phyloP scores from a whole-genome alignment of 768 basidiomycete species.

The Boletellus sp. region DNA sequence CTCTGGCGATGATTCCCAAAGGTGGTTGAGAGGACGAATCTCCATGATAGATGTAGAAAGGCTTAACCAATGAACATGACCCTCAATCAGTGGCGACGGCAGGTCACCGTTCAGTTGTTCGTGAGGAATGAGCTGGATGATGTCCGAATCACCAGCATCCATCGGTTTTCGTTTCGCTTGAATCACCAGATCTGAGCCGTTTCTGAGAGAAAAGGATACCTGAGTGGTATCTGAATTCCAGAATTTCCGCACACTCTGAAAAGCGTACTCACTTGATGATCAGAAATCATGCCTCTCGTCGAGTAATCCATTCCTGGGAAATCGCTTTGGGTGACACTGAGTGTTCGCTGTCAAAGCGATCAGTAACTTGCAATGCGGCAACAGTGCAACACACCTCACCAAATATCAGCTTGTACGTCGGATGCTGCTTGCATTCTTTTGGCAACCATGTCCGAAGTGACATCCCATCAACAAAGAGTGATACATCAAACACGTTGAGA shows the following conservation, averaged over 20 bases:
- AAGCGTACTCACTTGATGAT: slow-evolving; percentile 6
- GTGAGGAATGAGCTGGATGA: slow-evolving; percentile 17
- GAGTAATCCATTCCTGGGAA: slow-evolving; percentile 15
- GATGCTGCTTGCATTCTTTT: background rate
- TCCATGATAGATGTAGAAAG: slow-evolving; percentile 11
- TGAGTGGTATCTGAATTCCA: background rate
- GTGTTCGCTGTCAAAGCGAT: slow-evolving; percentile 1
- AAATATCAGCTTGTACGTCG: slow-evolving; percentile 1
- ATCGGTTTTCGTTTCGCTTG: background rate
- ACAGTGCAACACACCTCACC: too few species aligned
- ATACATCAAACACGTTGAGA: slow-evolving; percentile 38
- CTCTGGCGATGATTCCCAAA: slow-evolving; percentile 9
- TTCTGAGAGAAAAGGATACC: slow-evolving; percentile 16
- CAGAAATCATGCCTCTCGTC: slow-evolving; percentile 4
- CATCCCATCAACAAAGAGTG: slow-evolving; percentile 39
- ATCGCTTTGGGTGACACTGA: slow-evolving; percentile 5
- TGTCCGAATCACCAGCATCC: background rate
- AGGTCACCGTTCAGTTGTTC: slow-evolving; percentile 13
- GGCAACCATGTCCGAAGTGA: slow-evolving; percentile 17
- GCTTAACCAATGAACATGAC: slow-evolving; percentile 21
- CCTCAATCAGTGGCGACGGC: slow-evolving; percentile 11
- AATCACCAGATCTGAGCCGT: slow-evolving; percentile 2
- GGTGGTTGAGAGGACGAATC: slow-evolving; percentile 11
- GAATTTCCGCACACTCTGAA: background rate
- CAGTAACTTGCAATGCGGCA: background rate